Evolutionary conservation across 257 asterid species (phyloP), one percentile per base, ranked within the genome.

Genomic region (Ballota nigra): DNA sequence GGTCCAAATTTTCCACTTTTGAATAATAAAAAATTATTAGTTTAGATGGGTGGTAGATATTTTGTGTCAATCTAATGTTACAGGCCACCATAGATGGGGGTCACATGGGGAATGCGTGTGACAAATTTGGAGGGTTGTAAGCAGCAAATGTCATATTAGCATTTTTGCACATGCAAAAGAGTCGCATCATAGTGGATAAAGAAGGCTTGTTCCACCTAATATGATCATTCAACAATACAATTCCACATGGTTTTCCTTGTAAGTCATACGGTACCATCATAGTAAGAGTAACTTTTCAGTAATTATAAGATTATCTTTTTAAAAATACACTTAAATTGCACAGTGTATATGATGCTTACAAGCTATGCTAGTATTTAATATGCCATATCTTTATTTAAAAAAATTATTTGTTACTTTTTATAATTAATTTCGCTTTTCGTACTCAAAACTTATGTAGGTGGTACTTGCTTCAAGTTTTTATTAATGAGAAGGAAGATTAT

Each of bases 141-240:
- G n/a, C n/a, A n/a, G n/a, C 43, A 15, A 28, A 13, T 57, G 63
- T 22, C 6, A 18, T 16, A 29, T 38, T 22, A 65, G 59, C 38
- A 43, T 28, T 66, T 8, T 0, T 28, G 28, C 75, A 61, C 71
- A 62, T 53, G 66, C 61, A 36, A 34, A 51, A 66, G 52, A 13
- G 36, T 61, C 52, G 51, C 40, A 47, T 47, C 55, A 47, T 47
- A 47, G 55, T 47, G 55, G 55, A 47, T 47, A 47, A n/a, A n/a
- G 22, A 62, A 38, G 13, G 43, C 75, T 63, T 69, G 80, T 76
- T 66, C 76, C 76, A 75, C 60, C 75, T 31, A 58, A 67, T 75
- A n/a, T 4, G 31, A 49, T 68, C 16, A 60, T 34, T 60, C 75
- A 22, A 16, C 60, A 3, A 3, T 13, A 43, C 18, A 13, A 13